Evolutionary conservation across 495 filamentous ascomycete species (phyloP).

Genomic region (Letharia columbiana): DNA sequence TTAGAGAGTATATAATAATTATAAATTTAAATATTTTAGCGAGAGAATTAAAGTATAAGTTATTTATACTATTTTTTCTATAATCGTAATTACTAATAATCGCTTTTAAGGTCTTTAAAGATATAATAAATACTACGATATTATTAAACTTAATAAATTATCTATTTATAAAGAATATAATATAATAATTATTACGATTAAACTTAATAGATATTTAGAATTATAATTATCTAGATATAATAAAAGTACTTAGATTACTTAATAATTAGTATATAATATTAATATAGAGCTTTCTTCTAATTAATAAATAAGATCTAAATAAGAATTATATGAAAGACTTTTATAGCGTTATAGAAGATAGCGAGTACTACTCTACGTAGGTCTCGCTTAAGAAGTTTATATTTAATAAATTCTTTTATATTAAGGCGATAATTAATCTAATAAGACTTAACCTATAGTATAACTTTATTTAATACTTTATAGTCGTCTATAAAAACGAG

Average conservation of each 20-base stretch:
- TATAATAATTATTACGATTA: background rate
- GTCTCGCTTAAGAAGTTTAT: background rate
- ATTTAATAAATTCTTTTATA: background rate
- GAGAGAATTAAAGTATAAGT: background rate
- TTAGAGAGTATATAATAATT: background rate
- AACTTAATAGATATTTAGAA: background rate
- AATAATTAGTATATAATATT: background rate
- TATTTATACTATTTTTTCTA: background rate
- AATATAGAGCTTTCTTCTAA: background rate
- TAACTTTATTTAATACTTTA: background rate
- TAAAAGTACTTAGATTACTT: background rate
- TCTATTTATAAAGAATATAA: background rate
- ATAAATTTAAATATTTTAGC: background rate
- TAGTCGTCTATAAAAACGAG: background rate
- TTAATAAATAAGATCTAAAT: background rate
- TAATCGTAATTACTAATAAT: too few relatives aligned
- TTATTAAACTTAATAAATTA: background rate
- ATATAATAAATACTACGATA: background rate
- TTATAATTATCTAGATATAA: background rate
- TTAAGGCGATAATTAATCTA: background rate
- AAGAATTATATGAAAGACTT: background rate
- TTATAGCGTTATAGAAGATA: background rate
- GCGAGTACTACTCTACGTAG: background rate
- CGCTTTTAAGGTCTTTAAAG: background rate
- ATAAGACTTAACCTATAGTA: background rate